These are phyloP conservation scores for Mycena vitilis DNA, from an alignment of 768 basidiomycete species.

Conservation along the genomic window DNA sequence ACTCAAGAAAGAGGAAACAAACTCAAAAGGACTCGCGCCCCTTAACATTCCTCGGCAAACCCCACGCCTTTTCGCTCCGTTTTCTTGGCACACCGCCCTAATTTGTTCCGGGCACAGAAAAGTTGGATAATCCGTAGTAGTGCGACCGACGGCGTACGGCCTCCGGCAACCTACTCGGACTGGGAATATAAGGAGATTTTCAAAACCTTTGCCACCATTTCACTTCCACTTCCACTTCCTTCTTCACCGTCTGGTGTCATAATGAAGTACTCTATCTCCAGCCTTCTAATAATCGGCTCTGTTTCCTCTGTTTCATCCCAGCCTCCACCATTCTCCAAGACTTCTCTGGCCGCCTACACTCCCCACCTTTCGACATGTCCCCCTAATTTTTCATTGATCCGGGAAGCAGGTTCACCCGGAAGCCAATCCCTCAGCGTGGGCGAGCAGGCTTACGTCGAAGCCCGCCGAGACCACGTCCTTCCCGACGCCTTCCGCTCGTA, in stretches of 20 bases:
- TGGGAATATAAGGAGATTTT: background rate
- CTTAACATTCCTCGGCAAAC: too few species aligned
- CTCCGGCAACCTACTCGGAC: too few species aligned
- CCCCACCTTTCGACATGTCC: conserved; percentile 20
- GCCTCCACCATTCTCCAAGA: conserved; percentile 28
- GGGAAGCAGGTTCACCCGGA: conserved; percentile 4
- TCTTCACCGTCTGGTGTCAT: background rate
- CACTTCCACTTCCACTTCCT: background rate
- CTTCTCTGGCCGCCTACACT: conserved; percentile 24
- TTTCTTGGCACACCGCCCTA: too few species aligned
- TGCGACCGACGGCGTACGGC: too few species aligned
- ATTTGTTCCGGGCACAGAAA: too few species aligned
- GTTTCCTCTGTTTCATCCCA: conserved; percentile 15
- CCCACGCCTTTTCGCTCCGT: too few species aligned
- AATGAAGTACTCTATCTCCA: conserved; percentile 13
- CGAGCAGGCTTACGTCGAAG: conserved; percentile 51
- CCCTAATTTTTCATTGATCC: conserved; percentile 16
- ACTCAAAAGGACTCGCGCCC: too few species aligned
- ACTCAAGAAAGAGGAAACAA: too few species aligned
- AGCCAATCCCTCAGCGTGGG: conserved; percentile 42
- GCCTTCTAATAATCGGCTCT: conserved; percentile 12
- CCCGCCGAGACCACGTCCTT: conserved; percentile 47
- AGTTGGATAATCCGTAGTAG: too few species aligned
- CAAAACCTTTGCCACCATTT: too few species aligned
- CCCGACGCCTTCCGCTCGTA: conserved; percentile 54